Conservation (phyloP, 805 yeast species). For the Ogataea salicorniae region DNA sequence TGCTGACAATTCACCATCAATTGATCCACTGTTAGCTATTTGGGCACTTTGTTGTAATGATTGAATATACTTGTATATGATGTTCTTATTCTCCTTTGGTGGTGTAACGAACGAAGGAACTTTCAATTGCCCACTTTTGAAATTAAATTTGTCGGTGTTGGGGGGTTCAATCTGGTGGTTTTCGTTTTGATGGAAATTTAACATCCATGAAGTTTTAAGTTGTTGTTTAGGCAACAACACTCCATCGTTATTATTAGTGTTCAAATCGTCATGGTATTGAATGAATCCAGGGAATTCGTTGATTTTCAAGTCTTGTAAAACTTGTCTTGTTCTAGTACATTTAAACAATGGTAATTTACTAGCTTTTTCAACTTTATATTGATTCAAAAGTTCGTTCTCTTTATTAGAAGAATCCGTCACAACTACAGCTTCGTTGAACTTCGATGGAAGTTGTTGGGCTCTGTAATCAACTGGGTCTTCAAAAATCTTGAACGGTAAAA, state of each 20-base stretch:
- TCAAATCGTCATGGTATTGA: constrained; percentile 1
- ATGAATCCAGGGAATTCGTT: constrained; percentile 16
- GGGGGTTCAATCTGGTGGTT: neutral
- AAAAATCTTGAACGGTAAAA: constrained; percentile 14
- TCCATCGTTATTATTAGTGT: constrained; percentile 5
- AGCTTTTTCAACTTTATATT: neutral
- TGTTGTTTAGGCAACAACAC: constrained; percentile 17
- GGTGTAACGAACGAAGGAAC: constrained; percentile 23
- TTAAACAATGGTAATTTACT: neutral
- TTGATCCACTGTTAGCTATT: neutral
- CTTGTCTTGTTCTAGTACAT: constrained; percentile 1
- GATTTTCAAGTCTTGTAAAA: constrained; percentile 15
- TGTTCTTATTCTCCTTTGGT: constrained; percentile 12
- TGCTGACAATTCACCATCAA: neutral
- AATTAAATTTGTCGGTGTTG: neutral
- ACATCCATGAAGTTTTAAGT: constrained; percentile 15
- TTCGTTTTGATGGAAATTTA: constrained; percentile 2
- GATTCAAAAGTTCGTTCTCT: neutral
- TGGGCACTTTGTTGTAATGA: constrained; percentile 2
- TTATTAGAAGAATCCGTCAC: neutral
- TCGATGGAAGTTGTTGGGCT: neutral
- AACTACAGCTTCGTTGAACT: neutral
- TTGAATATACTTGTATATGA: constrained; percentile 15
- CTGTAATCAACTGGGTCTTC: constrained; percentile 15
- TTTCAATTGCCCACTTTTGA: neutral